Evolutionary conservation across 805 yeast species (phyloP), one percentile per base, ranked within the genome.

Genomic region (Myxozyma neotropica): DNA sequence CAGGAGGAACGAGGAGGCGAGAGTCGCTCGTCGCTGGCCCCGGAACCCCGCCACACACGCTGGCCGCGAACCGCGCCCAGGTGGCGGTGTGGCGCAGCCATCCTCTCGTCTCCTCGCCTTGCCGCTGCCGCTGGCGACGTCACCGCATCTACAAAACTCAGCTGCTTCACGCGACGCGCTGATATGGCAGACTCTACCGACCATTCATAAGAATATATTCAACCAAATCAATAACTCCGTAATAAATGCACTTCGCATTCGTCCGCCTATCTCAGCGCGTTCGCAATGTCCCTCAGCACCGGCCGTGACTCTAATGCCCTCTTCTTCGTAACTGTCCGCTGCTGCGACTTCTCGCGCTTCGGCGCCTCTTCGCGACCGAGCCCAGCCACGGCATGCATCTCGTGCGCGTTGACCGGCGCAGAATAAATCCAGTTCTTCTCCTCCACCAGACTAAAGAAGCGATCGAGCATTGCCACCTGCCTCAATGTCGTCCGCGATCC

Each of bases 401-500:
- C 17, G 35, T 63, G 66, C 23, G 67, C 62, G 23, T 36, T 53
- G 26, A 40, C 1, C 8, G 87, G 85, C 12, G 88, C 71, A 31
- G 80, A 74, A 65, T 84, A 81, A 36, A 84, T 75, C 96, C 96
- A 91, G 0, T 80, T 77, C 55, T 81, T 80, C 4, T 73, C 67
- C 45, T 81, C 78, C 12, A 89, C 72, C 23, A 89, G 72, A 1
- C 79, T 75, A 71, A 90, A 78, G 66, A 91, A 87, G 12, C 81
- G 81, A 53, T 80, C 78, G 49, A 87, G 77, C 10, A 84, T 80
- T 2, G 76, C 77, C 42, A 80, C 80, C 26, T 75, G 76, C 29
- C 75, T 72, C 64, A 90, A 74, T 0, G 96, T 88, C 8, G 76
- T 74, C 55, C 78, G 79, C 1, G 96, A 89, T 0, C 99, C 99